Base-by-base conservation (phyloP, 257 asterid species). In the Echium plantagineum region DNA sequence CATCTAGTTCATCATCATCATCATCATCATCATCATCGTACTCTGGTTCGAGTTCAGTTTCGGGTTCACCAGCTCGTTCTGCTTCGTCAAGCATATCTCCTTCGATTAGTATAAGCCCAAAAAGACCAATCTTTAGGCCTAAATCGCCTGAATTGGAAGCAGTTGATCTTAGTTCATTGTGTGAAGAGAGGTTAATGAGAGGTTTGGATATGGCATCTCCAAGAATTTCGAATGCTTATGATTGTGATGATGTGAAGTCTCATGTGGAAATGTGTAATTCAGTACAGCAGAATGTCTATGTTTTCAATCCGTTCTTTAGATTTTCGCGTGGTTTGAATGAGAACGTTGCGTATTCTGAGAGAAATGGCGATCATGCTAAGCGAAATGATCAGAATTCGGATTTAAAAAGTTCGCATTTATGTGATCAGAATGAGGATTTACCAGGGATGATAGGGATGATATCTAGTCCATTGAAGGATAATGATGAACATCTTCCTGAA, bases 241-340 rank as follows among this genome's bases (percentile, higher is more conserved):
- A 74, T 66, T 75, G 47, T 52, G 70, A 0, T 38, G 48, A 70
- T 52, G 38, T 60, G 52, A 79, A 78, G 19, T 63, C 84, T 58
- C 81, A 68, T 5, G 54, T 15, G 35, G 31, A 28, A 15, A 57
- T 52, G 2, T 12, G 64, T n/a, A 26, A 47, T 49, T 58, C 61
- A 57, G 65, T 24, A 24, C 57, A 65, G 48, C 3, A 38, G 13
- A 38, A 38, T 38, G 48, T 38, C 9, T 15, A 7, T 38, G 48
- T 38, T 38, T 38, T 38, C 15, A 38, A 38, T 38, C 48, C 48
- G 48, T 24, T 24, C 26, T 38, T 38, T 38, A 9, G 48, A 38
- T 38, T 38, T 38, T 38, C 15, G 13, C 8, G 48, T 10, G 48
- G 8, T 38, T 38, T 38, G 48, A 15, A 38, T 38, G 48, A 38